These are phyloP conservation scores for Metarhizium sp. DNA, from an alignment of 2,329 filamentous ascomycete genomes.

Conservation along the genomic window DNA sequence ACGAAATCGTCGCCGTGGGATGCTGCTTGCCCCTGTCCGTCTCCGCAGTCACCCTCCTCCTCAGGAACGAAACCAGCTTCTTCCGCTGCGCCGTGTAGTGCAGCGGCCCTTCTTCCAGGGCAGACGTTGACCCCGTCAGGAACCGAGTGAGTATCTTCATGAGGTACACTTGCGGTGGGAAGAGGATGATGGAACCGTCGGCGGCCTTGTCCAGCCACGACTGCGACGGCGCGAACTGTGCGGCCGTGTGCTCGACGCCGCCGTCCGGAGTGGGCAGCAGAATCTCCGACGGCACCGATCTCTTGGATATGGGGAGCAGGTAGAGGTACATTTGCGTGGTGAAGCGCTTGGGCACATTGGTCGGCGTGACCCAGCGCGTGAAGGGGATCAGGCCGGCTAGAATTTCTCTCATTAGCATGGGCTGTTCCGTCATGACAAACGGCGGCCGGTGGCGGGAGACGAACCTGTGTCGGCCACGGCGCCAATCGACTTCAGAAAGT, in stretches of 20 bases:
- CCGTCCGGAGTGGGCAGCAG: conserved; percentile 65
- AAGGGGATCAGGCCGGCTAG: conserved; percentile 65
- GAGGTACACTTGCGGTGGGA: conserved; percentile 81
- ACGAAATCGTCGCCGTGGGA: conserved; percentile 36
- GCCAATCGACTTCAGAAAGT: conserved; percentile 51
- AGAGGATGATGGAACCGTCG: conserved; percentile 65
- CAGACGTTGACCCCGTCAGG: conserved; percentile 27
- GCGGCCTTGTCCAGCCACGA: conserved; percentile 60
- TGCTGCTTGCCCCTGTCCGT: conserved; percentile 29
- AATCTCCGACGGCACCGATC: conserved; percentile 38
- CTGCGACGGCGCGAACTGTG: conserved; percentile 62
- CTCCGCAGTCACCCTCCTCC: conserved; percentile 29
- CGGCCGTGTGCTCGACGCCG: conserved; percentile 57
- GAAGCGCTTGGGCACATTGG: conserved; percentile 64
- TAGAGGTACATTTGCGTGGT: conserved; percentile 97
- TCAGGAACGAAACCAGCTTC: conserved; percentile 44
- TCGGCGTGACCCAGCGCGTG: conserved; percentile 85
- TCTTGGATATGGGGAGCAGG: conserved; percentile 52
- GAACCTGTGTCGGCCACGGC: conserved; percentile 57
- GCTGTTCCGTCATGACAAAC: background rate
- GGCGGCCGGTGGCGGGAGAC: conserved; percentile 9
- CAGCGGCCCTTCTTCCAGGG: conserved; percentile 15
- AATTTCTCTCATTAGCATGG: background rate
- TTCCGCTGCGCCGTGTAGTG: conserved; percentile 40
- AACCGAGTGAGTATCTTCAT: conserved; percentile 49